A percentile compares a stretch with the other conserved stretches of the same genome.
Conservation (phyloP, 2,329 filamentous ascomycete genomes). For the Cercospora sp. region DNA sequence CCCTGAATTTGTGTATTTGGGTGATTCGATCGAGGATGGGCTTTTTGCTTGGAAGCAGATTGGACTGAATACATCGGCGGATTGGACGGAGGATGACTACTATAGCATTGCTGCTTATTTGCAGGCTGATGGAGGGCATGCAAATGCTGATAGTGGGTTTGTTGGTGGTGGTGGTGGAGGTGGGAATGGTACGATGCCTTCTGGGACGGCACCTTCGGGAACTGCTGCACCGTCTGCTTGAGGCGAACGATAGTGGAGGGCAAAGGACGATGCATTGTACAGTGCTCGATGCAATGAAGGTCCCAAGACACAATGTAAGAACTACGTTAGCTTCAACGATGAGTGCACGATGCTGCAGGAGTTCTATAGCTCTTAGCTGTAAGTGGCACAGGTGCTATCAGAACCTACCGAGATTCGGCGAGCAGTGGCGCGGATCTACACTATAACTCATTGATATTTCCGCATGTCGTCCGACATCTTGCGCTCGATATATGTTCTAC, state of each 20-base stretch:
- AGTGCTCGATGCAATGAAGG: neutral
- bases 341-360: neutral
- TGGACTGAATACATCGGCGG: conserved; percentile 47
- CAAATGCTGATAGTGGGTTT: conserved; percentile 22
- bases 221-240: conserved; percentile 14
- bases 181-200: conserved; percentile 17
- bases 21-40: conserved; percentile 54
- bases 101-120: conserved; percentile 26
- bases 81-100: conserved; percentile 26
- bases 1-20: conserved; percentile 59
- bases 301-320: too few relatives aligned
- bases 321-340: neutral
- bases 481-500: too few relatives aligned
- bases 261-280: fast-evolving
- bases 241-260: neutral
- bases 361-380: too few relatives aligned
- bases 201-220: conserved; percentile 13
- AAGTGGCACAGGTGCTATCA: too few relatives aligned
- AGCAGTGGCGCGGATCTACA: too few relatives aligned
- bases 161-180: conserved; percentile 15
- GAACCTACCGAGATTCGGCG: too few relatives aligned
- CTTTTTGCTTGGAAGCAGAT: conserved; percentile 57
- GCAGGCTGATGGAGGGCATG: conserved; percentile 26
- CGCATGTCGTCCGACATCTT: too few relatives aligned
- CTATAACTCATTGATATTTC: too few relatives aligned